These are phyloP conservation scores for Euphorbia celastroides DNA, from an alignment of 441 rosid genomes.

Conservation along the genomic window DNA sequence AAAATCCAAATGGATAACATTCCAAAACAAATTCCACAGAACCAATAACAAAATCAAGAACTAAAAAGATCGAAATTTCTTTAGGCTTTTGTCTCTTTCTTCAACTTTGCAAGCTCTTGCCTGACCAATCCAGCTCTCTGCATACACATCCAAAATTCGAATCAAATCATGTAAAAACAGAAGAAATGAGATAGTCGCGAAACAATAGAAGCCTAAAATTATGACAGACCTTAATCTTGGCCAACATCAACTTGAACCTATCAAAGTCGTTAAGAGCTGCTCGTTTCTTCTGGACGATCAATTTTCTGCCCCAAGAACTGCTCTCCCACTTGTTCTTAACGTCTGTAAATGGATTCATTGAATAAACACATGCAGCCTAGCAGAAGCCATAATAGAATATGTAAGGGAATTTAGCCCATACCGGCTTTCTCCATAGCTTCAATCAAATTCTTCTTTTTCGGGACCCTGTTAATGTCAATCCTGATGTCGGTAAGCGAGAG, in stretches of 20 bases:
- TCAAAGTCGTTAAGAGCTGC: constrained; percentile 80
- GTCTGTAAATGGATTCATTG: constrained; percentile 30
- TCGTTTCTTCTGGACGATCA: constrained; percentile 75
- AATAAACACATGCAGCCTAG: not conserved
- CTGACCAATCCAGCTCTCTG: constrained; percentile 78
- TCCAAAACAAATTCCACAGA: constrained; percentile 14
- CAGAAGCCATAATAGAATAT: not conserved
- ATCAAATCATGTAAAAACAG: not conserved
- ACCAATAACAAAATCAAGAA: constrained; percentile 25
- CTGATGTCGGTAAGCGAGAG: constrained; percentile 69
- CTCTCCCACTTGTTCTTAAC: constrained; percentile 89
- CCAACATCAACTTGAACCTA: constrained; percentile 88
- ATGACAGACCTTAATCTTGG: constrained; percentile 65
- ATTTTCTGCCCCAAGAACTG: constrained; percentile 91
- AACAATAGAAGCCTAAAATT: not conserved
- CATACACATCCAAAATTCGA: not conserved
- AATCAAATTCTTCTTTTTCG: constrained; percentile 69
- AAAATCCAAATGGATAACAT: constrained; percentile 3
- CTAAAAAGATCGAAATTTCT: constrained; percentile 3
- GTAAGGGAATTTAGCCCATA: constrained; percentile 14
- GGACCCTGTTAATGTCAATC: constrained; percentile 79
- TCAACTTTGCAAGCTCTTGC: constrained; percentile 90
- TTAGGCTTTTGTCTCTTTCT: constrained; percentile 58
- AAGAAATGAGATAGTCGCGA: not conserved
- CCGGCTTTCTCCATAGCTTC: constrained; percentile 92